Evolutionary conservation across 768 basidiomycete genomes (phyloP).

Genomic region (Saitozyma sp.): DNA sequence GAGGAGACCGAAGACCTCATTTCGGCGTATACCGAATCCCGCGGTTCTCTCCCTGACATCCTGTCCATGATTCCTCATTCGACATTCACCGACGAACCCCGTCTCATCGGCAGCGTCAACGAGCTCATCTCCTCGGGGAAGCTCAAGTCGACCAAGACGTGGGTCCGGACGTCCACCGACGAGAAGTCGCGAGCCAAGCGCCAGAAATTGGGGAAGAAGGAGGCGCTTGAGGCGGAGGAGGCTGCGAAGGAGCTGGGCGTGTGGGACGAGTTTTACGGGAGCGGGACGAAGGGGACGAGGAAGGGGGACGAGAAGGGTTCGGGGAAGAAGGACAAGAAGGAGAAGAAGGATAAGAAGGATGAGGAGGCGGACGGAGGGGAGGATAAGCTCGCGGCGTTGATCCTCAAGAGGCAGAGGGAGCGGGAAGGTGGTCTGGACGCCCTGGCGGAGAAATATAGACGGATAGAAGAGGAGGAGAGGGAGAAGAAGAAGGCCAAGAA

Average conservation of each 20-base stretch:
- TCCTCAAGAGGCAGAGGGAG: constrained; percentile 68
- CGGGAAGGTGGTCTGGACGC: constrained; percentile 68
- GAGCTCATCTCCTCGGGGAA: constrained; percentile 65
- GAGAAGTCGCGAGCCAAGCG: constrained; percentile 74
- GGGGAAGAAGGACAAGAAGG: constrained; percentile 52
- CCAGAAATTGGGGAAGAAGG: constrained; percentile 71
- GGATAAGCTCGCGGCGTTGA: constrained; percentile 70
- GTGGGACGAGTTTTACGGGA: constrained; percentile 67
- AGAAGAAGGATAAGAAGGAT: constrained; percentile 35
- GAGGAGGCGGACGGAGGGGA: constrained; percentile 26
- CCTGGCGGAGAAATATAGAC: constrained; percentile 53
- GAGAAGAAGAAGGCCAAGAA: constrained; percentile 50
- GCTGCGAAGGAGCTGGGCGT: constrained; percentile 84
- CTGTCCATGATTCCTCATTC: constrained; percentile 86
- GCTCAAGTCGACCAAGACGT: constrained; percentile 58
- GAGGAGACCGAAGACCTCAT: constrained; percentile 83
- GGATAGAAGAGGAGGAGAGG: constrained; percentile 44
- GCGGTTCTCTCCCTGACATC: constrained; percentile 76
- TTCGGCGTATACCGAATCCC: constrained; percentile 67
- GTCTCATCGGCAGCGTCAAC: constrained; percentile 72
- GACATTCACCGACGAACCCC: constrained; percentile 76
- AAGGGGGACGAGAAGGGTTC: constrained; percentile 62
- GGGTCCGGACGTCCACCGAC: constrained; percentile 74
- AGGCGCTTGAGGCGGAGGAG: constrained; percentile 76
- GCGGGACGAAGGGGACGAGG: constrained; percentile 84